phyloP scores from a whole-genome alignment of 1,139 yeast genomes.

The Nakaseomyces delphensis region DNA sequence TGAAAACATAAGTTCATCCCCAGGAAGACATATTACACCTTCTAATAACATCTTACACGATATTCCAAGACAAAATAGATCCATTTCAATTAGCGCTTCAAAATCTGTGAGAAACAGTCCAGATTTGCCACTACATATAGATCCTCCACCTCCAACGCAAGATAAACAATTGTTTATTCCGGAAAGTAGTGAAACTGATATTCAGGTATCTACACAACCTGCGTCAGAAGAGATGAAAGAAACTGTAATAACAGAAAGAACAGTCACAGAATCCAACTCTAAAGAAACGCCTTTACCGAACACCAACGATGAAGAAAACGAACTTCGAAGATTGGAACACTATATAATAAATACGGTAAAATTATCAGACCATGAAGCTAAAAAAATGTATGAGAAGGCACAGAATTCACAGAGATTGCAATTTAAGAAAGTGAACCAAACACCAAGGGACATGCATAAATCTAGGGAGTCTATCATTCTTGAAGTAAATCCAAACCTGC shows the following conservation, averaged over 20 bases:
- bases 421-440: constrained; percentile 45
- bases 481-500: constrained; percentile 26
- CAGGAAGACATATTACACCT: background rate
- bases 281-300: background rate
- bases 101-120: background rate
- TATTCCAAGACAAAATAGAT: background rate
- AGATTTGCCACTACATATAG: background rate
- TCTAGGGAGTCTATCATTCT: constrained; percentile 44
- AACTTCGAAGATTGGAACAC: background rate
- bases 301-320: background rate
- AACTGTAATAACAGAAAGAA: background rate
- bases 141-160: background rate
- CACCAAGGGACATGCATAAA: constrained; percentile 42
- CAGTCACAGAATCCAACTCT: background rate
- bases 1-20: background rate
- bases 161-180: background rate
- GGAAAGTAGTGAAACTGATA: background rate
- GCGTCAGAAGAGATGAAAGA: background rate
- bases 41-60: too few species aligned
- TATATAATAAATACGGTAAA: background rate
- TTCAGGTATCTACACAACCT: constrained; percentile 1
- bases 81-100: background rate
- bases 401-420: constrained; percentile 19
- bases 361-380: background rate
- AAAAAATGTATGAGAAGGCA: constrained; percentile 6